Conservation (phyloP, 1,139 yeast genomes). For the Lodderomyces pseudojiufengensis region DNA sequence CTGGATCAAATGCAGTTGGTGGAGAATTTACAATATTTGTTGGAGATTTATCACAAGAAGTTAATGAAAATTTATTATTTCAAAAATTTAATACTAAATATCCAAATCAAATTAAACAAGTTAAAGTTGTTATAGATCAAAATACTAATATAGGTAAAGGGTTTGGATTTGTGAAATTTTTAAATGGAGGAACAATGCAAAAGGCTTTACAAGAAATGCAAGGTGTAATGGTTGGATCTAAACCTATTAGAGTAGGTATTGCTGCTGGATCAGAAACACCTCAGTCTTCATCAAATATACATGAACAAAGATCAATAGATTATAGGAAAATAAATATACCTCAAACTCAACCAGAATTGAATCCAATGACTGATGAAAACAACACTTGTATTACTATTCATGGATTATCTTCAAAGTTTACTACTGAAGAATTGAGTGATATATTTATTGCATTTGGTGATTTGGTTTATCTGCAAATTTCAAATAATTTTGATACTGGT, state of each 20-base stretch:
- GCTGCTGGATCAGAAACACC: constrained; percentile 22
- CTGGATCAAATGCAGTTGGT: background rate
- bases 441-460: constrained; percentile 37
- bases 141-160: constrained; percentile 75
- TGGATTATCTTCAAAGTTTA: constrained; percentile 28
- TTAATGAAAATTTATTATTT: constrained; percentile 67
- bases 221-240: constrained; percentile 68
- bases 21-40: constrained; percentile 45
- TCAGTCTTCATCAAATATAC: constrained; percentile 2
- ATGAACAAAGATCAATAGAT: constrained; percentile 8
- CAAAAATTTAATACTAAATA: constrained; percentile 68
- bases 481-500: constrained; percentile 22
- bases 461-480: constrained; percentile 23
- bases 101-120: constrained; percentile 71
- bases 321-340: constrained; percentile 11
- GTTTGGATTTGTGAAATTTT: constrained; percentile 87
- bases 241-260: constrained; percentile 65
- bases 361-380: constrained; percentile 32
- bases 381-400: constrained; percentile 31
- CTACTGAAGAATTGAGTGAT: constrained; percentile 27
- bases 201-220: constrained; percentile 80
- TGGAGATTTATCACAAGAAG: constrained; percentile 77
- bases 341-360: constrained; percentile 35
- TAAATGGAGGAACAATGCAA: constrained; percentile 66
- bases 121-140: constrained; percentile 82